Evolutionary conservation across 202 grass and related monocot species (phyloP), one percentile per base, ranked within the genome.

Genomic region (Zoysia matrella): DNA sequence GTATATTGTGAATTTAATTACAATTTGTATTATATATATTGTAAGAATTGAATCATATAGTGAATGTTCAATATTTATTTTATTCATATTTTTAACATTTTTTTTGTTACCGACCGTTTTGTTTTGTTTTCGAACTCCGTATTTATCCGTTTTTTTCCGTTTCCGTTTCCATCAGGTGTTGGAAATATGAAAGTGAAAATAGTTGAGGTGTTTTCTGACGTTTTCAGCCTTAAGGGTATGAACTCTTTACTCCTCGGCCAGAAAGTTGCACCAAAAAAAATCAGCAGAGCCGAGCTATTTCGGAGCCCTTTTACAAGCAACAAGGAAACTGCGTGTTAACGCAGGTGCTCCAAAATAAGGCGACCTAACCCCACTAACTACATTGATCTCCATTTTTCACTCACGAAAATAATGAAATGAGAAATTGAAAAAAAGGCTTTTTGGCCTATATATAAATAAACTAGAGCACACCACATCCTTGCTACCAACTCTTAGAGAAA

Each of bases 321-420:
- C 52, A 61, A 47, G 63, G 79, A 78, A 78, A 76, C 67, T 42
- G 4, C 67, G 60, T 78, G 62, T 42, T 9, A 73, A 10, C 2
- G 52, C 66, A 73, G 77, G 78, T 45, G 77, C 8, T 50, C 47
- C 60, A 48, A 61, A 89, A 77, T 46, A 14, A 18, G 18, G 41
- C 46, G 47, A 76, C 87, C 87, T 77, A 89, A 82, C 82, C 39
- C 78, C 73, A 85, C 68, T 57, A 61, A 41, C 2, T 15, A 42
- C 61, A 15, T 10, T 1, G 8, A 55, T 48, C 39, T 11, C 15
- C 47, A 7, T 75, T 79, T 57, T 18, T 15, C 40, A 46, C 5
- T 30, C 3, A 56, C 12, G 3, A 11, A 1, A 14, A 76, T 30
- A 30, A 30, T 30, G 22, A 30, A 30, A 30, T 30, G 7, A 45